Base-by-base conservation (phyloP, 805 yeast species). In the Myxozyma kluyveri region DNA sequence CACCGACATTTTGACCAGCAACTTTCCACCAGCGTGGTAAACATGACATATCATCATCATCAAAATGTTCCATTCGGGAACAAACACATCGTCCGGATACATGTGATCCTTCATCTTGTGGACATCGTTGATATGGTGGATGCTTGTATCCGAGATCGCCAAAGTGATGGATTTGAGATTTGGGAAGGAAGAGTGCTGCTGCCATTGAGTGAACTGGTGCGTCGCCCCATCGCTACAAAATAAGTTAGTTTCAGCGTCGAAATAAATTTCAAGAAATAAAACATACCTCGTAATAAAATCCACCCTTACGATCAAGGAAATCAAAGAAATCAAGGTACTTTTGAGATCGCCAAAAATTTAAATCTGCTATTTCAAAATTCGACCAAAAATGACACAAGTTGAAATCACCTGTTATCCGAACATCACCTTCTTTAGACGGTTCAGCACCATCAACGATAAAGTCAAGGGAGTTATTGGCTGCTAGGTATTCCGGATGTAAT, bases 201-300 rank as follows among this genome's bases (percentile, higher is more conserved):
- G 86, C 95, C 45, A 87, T 75, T 0, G 95, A 79, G 69, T 87
- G 95, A n/a, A 87, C 79, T 2, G 95, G 95, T 0, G 95, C 96
- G 69, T 88, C 96, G 19, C 96, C 96, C 95, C 96, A 88, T 60
- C 96, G 75, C 70, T 88, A 93, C 65, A 86, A 85, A 67, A 80
- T 53, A 67, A 68, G 59, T 70, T 48, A 71, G 71, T 3, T 72
- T 23, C 71, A 72, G 14, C 58, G 49, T 21, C 39, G 33, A 48
- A 69, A 72, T 17, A 69, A 55, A 45, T 54, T 60, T 65, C 56
- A 56, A 64, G 26, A 14, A 7, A 39, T n/a, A 6, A 2, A n/a
- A 36, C 56, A 24, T 31, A 56, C 60, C 88, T 81, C 85, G 70
- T 88, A 88, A 73, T 85, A 88, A 65, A 89, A 84, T 2, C 95